Percentiles rank a stretch among this genome's conserved stretches.
Evolutionary conservation across 2,329 filamentous ascomycete species (phyloP).

Genomic region (Dactylellina cionopaga): DNA sequence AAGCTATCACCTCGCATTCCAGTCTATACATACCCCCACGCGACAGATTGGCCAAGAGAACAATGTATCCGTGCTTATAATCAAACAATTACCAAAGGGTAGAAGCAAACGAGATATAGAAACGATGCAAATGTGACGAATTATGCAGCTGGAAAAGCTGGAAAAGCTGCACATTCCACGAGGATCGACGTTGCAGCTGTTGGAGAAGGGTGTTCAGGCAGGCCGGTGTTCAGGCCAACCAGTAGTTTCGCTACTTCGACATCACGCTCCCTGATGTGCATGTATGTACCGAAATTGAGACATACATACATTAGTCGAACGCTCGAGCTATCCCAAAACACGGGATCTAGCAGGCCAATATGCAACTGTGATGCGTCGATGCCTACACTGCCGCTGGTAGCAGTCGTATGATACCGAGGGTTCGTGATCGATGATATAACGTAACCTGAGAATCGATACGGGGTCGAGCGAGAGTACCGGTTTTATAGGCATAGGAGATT

Average conservation of each 20-base stretch:
- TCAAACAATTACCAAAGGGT: too few relatives aligned
- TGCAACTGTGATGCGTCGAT: slow-evolving; percentile 16
- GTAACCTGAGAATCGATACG: too few relatives aligned
- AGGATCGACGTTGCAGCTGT: slow-evolving; percentile 16
- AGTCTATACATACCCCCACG: slow-evolving; percentile 26
- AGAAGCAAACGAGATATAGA: slow-evolving; percentile 3
- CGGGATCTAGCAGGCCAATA: background rate
- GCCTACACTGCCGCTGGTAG: slow-evolving; percentile 2
- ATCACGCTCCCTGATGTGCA: slow-evolving; percentile 27
- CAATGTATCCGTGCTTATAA: too few relatives aligned
- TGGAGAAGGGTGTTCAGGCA: slow-evolving; percentile 4
- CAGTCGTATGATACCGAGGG: slow-evolving; percentile 15
- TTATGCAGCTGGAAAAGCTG: slow-evolving; percentile 9
- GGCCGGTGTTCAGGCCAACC: background rate
- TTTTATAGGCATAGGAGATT: too few relatives aligned
- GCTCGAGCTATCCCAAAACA: slow-evolving; percentile 6
- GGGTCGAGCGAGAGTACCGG: too few relatives aligned
- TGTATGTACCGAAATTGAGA: slow-evolving; percentile 20
- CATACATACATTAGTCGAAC: slow-evolving; percentile 15
- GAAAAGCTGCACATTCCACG: slow-evolving; percentile 32
- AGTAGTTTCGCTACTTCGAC: slow-evolving; percentile 15
- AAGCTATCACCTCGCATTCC: background rate
- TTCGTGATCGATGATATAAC: slow-evolving; percentile 10
- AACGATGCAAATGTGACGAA: slow-evolving; percentile 44
- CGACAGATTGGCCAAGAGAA: too few relatives aligned